Percentiles rank a stretch among this genome's conserved stretches.
These are phyloP conservation scores for Penicillium psychrosexuale DNA, from an alignment of 2,329 filamentous ascomycete species.

Conservation along the genomic window DNA sequence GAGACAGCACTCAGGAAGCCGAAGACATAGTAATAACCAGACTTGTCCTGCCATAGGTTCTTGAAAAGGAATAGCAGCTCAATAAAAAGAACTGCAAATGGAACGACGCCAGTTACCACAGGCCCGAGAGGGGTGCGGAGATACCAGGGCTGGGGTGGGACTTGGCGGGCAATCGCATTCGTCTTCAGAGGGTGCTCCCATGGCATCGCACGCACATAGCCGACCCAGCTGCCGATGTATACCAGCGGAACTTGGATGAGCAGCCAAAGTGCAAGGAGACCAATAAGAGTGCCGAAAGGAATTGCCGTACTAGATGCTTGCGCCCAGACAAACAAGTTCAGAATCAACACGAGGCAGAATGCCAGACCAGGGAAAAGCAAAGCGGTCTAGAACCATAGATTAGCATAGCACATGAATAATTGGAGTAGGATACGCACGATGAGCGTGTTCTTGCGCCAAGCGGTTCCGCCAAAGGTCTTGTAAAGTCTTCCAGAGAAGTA, in stretches of 20 bases:
- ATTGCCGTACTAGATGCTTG: slow-evolving; percentile 85
- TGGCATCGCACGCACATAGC: slow-evolving; percentile 62
- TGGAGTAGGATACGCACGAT: slow-evolving; percentile 44
- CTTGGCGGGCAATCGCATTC: slow-evolving; percentile 65
- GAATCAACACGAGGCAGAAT: slow-evolving; percentile 70
- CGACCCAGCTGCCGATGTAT: slow-evolving; percentile 74
- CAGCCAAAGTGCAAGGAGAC: slow-evolving; percentile 73
- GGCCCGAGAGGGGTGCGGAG: slow-evolving; percentile 60
- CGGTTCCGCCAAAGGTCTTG: slow-evolving; percentile 73
- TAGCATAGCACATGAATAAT: slow-evolving; percentile 10
- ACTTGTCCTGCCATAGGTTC: slow-evolving; percentile 86
- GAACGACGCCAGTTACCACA: slow-evolving; percentile 71
- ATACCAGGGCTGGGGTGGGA: slow-evolving; percentile 76
- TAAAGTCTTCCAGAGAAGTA: slow-evolving; percentile 84
- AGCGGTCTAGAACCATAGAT: slow-evolving; percentile 54
- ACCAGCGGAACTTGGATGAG: slow-evolving; percentile 83
- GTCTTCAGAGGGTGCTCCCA: slow-evolving; percentile 85
- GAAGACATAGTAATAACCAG: slow-evolving; percentile 87
- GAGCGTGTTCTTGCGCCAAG: slow-evolving; percentile 72
- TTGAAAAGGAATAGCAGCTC: slow-evolving; percentile 85
- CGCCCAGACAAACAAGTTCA: slow-evolving; percentile 88
- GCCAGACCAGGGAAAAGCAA: slow-evolving; percentile 74
- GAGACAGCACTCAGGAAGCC: slow-evolving; percentile 76
- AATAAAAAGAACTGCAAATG: slow-evolving; percentile 85
- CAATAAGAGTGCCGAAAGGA: slow-evolving; percentile 74